Evolutionary conservation across 2,329 filamentous ascomycete species (phyloP).

Genomic region (Fusarium ramigenum): DNA sequence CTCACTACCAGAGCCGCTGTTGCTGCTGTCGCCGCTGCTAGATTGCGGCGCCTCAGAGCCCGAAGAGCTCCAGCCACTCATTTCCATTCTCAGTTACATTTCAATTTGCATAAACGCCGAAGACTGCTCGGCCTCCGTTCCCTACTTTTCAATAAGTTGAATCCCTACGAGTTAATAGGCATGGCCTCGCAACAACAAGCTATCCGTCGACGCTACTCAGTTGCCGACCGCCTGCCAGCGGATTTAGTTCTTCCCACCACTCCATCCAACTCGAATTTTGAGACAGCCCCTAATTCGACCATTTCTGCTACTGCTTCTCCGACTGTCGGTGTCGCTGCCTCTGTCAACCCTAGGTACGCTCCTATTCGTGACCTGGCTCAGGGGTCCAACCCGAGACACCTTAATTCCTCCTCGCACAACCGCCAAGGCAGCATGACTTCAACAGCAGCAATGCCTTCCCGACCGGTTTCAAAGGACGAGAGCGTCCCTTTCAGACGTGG

Average conservation of each 20-base stretch:
- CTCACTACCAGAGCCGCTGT: conserved; percentile 55
- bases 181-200: conserved; percentile 51
- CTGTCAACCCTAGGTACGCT: conserved; percentile 18
- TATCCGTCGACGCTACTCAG: conserved; percentile 53
- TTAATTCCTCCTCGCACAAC: conserved; percentile 23
- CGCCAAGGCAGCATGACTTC: conserved; percentile 32
- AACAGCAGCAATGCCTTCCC: conserved; percentile 47
- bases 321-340: conserved; percentile 15
- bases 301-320: conserved; percentile 11
- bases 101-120: conserved; percentile 47
- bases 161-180: conserved; percentile 37
- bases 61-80: conserved; percentile 50
- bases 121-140: conserved; percentile 47
- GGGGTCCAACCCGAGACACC: conserved; percentile 17
- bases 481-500: conserved; percentile 54
- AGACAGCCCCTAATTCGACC: conserved; percentile 18
- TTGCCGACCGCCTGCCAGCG: conserved; percentile 48
- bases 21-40: conserved; percentile 53
- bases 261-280: conserved; percentile 30
- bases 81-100: conserved; percentile 12
- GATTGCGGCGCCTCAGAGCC: conserved; percentile 51
- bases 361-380: conserved; percentile 22
- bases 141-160: conserved; percentile 38
- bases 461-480: conserved; percentile 53
- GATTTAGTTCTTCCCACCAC: conserved; percentile 40